These are phyloP conservation scores for Raddia guianensis DNA, from an alignment of 176 grass and related monocot genomes.

Conservation along the genomic window DNA sequence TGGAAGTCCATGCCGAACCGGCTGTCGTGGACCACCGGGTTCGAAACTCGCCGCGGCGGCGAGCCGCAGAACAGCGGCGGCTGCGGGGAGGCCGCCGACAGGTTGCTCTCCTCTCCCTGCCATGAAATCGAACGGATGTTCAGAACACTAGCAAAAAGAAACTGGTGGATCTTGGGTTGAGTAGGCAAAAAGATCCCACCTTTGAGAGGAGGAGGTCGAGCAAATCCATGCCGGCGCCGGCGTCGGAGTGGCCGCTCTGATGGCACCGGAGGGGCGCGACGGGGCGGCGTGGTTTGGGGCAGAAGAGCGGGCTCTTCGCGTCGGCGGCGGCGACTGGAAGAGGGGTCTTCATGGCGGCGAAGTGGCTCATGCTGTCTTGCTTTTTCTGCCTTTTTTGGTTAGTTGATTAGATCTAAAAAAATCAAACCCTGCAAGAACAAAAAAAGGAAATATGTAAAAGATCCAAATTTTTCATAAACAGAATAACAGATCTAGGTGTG, in stretches of 20 bases:
- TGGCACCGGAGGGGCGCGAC: slow-evolving; percentile 63
- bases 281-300: slow-evolving; percentile 85
- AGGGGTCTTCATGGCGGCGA: slow-evolving; percentile 69
- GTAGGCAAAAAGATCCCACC: slow-evolving; percentile 31
- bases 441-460: neutral
- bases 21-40: slow-evolving; percentile 86
- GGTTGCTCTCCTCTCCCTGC: slow-evolving; percentile 65
- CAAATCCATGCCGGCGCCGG: slow-evolving; percentile 55
- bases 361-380: slow-evolving; percentile 65
- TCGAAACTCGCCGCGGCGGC: slow-evolving; percentile 73
- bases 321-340: slow-evolving; percentile 58
- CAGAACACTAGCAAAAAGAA: neutral
- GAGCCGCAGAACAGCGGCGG: slow-evolving; percentile 86
- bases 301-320: slow-evolving; percentile 72
- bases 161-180: neutral
- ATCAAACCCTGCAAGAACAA: slow-evolving; percentile 39
- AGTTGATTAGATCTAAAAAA: slow-evolving; percentile 58
- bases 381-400: slow-evolving; percentile 9
- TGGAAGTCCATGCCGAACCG: slow-evolving; percentile 70
- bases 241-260: slow-evolving; percentile 59
- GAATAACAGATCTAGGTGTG: neutral
- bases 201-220: slow-evolving; percentile 74
- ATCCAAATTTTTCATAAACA: neutral
- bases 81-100: slow-evolving; percentile 56
- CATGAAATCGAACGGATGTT: neutral